Evolutionary conservation across 306 rosid species (phyloP).

Genomic region (Quercus dentata): DNA sequence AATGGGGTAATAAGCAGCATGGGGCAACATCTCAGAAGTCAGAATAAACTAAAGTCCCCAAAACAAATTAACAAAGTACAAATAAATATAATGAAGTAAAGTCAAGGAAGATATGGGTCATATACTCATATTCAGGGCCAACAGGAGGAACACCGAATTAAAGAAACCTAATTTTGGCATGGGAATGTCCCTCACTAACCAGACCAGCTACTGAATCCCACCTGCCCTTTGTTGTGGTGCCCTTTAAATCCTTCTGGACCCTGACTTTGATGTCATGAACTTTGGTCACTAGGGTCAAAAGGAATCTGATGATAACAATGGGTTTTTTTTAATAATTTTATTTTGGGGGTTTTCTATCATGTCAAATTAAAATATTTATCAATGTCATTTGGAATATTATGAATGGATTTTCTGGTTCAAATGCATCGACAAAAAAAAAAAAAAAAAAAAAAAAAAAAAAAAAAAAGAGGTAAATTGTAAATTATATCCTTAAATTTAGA

Average conservation of each 20-base stretch:
- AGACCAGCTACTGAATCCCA: conserved; percentile 45
- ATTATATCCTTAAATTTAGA: too few species aligned
- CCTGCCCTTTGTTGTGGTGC: conserved; percentile 34
- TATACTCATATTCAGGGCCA: background rate
- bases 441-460: too few species aligned
- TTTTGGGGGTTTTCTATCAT: background rate
- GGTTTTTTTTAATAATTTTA: too few species aligned
- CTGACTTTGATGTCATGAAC: too few species aligned
- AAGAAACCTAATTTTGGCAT: conserved; percentile 25
- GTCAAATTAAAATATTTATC: background rate
- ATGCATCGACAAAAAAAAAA: too few species aligned
- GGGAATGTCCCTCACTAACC: conserved; percentile 50
- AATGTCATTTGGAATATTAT: background rate
- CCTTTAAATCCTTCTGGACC: background rate
- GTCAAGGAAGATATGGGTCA: conserved; percentile 2
- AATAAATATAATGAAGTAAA: background rate
- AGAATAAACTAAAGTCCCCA: background rate
- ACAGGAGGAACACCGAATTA: background rate
- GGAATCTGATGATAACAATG: too few species aligned
- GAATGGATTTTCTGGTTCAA: background rate
- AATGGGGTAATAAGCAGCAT: conserved; percentile 37
- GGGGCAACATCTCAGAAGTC: background rate
- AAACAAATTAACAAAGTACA: background rate
- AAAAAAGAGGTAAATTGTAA: too few species aligned
- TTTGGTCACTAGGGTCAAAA: too few species aligned